Base-by-base conservation (phyloP, 108 stramenopile species). In the Phaeodactylum tricornutum region DNA sequence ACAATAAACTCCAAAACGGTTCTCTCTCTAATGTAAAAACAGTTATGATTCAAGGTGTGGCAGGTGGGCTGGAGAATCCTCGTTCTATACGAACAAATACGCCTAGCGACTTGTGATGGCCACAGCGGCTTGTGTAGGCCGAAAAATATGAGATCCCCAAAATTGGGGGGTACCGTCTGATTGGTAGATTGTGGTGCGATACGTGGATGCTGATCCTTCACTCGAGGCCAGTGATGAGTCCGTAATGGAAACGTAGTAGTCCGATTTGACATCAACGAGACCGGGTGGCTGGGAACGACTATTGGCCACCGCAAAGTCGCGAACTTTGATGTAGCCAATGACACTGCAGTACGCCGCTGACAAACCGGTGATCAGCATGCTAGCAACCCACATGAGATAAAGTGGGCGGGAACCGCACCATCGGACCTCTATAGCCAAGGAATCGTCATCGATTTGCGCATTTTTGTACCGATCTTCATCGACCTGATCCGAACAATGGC, bases 251-350 rank as follows among this genome's bases (percentile, higher is more conserved):
- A 72, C 77, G 54, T 85, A 85, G 53, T 81, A 84, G 66, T 90
- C 88, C 29, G 73, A 67, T 39, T 65, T 68, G 24, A 59, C 68
- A 28, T 16, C 57, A 30, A 45, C 35, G 40, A 66, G 38, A 2
- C 66, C 77, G 7, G 80, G 72, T 5, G 80, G 79, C 47, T 83
- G 87, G 60, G 67, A 67, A 35, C 87, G 43, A 16, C 64, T 61
- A 52, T 84, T 84, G 48, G 87, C 87, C 17, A 89, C 81, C 1
- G 68, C 79, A 59, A 85, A 75, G 56, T 89, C 87, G 7, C 88
- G 59, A 21, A 79, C 61, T 56, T 90, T 83, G 56, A 90, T 80
- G 53, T 90, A 90, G 7, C 88, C 88, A 65, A 90, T 90, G 55
- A 85, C 68, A 30, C 72, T 53, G 38, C 83, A 85, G 51, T 90